Conservation (phyloP, 352 stramenopile genomes). For the Halophytophthora batemanensis region DNA sequence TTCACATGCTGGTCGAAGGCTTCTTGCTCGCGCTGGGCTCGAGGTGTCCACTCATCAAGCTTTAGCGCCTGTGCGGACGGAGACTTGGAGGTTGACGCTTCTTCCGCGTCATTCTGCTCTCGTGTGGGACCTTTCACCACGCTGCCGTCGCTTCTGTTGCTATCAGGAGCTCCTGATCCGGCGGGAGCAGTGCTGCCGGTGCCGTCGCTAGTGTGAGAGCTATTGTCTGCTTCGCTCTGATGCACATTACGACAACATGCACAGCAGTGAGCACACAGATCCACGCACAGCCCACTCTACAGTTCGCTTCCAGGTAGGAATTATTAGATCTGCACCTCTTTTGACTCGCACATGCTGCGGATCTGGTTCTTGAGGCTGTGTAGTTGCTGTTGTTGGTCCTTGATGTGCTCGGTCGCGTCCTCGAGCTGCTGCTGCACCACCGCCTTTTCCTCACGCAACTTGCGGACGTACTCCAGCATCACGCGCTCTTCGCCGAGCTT, state of each 20-base stretch:
- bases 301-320: neutral
- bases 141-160: slow-evolving; percentile 21
- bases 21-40: slow-evolving; percentile 34
- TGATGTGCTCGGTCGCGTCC: slow-evolving; percentile 76
- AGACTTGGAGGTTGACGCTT: slow-evolving; percentile 1
- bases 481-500: slow-evolving; percentile 78
- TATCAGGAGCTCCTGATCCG: slow-evolving; percentile 15
- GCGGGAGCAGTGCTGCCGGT: slow-evolving; percentile 12
- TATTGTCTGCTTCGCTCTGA: slow-evolving; percentile 31
- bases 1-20: slow-evolving; percentile 25
- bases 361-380: slow-evolving; percentile 75
- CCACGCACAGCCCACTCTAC: neutral
- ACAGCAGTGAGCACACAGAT: neutral
- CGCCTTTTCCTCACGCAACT: slow-evolving; percentile 74
- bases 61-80: slow-evolving; percentile 30
- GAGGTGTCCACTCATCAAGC: slow-evolving; percentile 39
- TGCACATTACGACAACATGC: slow-evolving; percentile 25
- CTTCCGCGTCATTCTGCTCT: slow-evolving; percentile 19
- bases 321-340: slow-evolving; percentile 25
- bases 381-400: slow-evolving; percentile 73
- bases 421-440: slow-evolving; percentile 64
- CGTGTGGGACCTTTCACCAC: slow-evolving; percentile 12
- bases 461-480: slow-evolving; percentile 83
- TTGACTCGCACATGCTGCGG: slow-evolving; percentile 30
- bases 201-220: slow-evolving; percentile 34